Base-by-base conservation (phyloP, 352 stramenopile genomes). In the Phytophthora pisi region DNA sequence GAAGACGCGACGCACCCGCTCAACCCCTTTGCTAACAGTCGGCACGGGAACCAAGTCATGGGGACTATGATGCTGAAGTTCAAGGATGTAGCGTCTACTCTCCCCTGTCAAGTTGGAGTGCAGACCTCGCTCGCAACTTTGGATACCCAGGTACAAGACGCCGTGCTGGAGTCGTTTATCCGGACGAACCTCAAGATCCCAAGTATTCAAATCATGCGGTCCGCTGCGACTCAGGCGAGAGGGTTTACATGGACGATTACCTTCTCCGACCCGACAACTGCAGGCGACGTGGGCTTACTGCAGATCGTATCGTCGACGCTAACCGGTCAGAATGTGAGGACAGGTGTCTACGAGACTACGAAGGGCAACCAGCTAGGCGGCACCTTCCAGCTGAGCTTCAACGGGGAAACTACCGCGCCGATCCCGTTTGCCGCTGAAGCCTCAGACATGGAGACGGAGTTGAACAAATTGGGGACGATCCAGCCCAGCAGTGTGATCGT, bases 391-490 rank as follows among this genome's bases (percentile, higher is more conserved):
- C 80, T 99, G 11, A 78, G 82, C n/a, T 98, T 96, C 64, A 90
- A 97, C 53, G 88, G 91, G 20, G 90, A 98, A 67, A 96, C 91
- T 4, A 98, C 96, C 0, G 92, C 91, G 10, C 86, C 93, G 16
- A 96, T 99, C 30, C 67, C 89, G 23, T 91, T 93, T 59, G 89
- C 93, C 36, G 93, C 93, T 2, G 84, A 86, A 38, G 85, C 88
- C 16, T 40, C 71, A 10, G 89, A 92, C 5, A 84, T 98, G 4
- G 79, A 98, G 75, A 76, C 85, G 6, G 83, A 96, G 9, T 74
- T 99, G 16, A 99, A 98, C 62, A 92, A 84, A 54, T 74, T 99
- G 16, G 89, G 85, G 24, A 92, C 89, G 6, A 98, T 98, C 70
- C 92, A 91, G 34, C 95, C 95, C 23, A 98, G 92, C 3, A 83